Base-by-base conservation (phyloP, 2,329 filamentous ascomycete genomes). In the Escovopsis sp. region DNA sequence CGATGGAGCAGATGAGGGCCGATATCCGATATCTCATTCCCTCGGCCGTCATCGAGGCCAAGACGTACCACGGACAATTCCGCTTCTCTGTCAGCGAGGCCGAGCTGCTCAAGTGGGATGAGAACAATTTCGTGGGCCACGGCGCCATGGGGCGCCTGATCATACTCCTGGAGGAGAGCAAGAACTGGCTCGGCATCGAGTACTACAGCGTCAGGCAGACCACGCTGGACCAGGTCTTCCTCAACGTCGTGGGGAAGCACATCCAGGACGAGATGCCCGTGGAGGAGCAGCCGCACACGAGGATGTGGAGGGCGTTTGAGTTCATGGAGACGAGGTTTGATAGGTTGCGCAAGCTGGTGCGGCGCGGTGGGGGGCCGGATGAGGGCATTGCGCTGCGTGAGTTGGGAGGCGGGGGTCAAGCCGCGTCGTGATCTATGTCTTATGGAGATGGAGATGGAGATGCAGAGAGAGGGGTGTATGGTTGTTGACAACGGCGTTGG, bases 151-250 rank as follows among this genome's bases (percentile, higher is more conserved):
- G 82, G 0, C 67, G 70, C 6, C 63, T 93, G 5, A 84, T 91
- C 46, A 73, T 80, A 12, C 54, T 80, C 34, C 65, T 94, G 1
- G 88, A 95, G 60, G 74, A 77, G 50, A 69, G 79, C 47, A 83
- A 80, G 52, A 65, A 75, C 15, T 59, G 62, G 5, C 59, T 94
- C 25, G 83, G 83, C 0, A 71, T 94, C 38, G 81, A 85, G 56
- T 85, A 93, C 59, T 95, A 89, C 60, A 86, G 81, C 39, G 85
- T 94, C 48, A 83, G 76, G 44, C 84, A 85, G 20, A 91, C 86
- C 14, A 93, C 85, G 13, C 64, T 95, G 35, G 88, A 95, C 56
- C 84, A 94, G 60, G 87, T 95, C 0, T 95, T 95, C 60, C 61
- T 95, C 57, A 73, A 72, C 24, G 91, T 95, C 55, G 86, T 94